A percentile compares a stretch with the other conserved stretches of the same genome.
phyloP scores from a whole-genome alignment of 139 green algal genomes.

The Chlamydomonas asymmetrica region DNA sequence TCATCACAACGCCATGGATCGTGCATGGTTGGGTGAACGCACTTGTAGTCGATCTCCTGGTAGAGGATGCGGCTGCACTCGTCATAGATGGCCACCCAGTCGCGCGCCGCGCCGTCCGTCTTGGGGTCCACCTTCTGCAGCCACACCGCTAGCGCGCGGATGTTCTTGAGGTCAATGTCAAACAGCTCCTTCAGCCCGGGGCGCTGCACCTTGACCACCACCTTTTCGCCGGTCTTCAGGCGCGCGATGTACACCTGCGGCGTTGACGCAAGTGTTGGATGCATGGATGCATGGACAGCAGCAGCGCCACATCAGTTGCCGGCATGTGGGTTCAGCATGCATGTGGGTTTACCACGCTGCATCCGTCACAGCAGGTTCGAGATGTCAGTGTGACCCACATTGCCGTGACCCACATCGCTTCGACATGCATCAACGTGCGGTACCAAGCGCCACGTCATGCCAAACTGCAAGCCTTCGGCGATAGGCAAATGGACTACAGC shows the following conservation, averaged over 20 bases:
- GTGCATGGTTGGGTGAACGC: too few relatives aligned
- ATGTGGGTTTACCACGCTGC: too few relatives aligned
- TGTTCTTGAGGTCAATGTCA: conserved; percentile 90
- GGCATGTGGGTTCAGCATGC: background rate
- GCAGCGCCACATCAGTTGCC: conserved; percentile 15
- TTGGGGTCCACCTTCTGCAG: conserved; percentile 89
- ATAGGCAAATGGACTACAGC: too few relatives aligned
- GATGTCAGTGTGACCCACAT: too few relatives aligned
- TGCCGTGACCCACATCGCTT: too few relatives aligned
- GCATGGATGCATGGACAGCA: background rate
- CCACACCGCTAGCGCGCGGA: conserved; percentile 70
- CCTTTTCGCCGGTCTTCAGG: conserved; percentile 70
- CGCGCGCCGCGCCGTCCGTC: conserved; percentile 92
- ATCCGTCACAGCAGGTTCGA: too few relatives aligned
- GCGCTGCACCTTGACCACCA: conserved; percentile 98
- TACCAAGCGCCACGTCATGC: too few relatives aligned
- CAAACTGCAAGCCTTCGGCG: too few relatives aligned
- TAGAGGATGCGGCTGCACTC: conserved; percentile 97
- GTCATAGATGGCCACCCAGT: conserved; percentile 99
- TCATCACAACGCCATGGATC: too few relatives aligned
- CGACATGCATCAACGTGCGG: too few relatives aligned
- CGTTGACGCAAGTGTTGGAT: background rate
- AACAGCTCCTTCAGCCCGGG: conserved; percentile 91
- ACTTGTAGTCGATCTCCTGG: conserved; percentile 90
- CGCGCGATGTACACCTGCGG: conserved; percentile 88